These are phyloP conservation scores for Chimonanthus salicifolius DNA, from an alignment of 164 flowering plant genomes.

Conservation along the genomic window DNA sequence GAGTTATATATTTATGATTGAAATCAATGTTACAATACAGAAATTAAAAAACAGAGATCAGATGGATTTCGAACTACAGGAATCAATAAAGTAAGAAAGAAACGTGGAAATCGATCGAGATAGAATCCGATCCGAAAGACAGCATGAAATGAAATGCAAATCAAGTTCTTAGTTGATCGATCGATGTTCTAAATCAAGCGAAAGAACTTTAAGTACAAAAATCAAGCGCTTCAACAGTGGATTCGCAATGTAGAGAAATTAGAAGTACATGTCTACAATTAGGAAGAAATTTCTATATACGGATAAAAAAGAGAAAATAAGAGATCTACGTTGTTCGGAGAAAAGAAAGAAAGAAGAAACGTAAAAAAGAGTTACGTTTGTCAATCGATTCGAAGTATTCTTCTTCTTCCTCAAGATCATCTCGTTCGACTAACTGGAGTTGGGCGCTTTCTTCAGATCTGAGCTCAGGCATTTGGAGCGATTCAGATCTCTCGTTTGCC, in stretches of 20 bases:
- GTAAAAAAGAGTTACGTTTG: slow-evolving; percentile 40
- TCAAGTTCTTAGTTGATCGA: neutral
- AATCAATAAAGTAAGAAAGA: too few species aligned
- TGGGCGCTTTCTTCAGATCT: slow-evolving; percentile 77
- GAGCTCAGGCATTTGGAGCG: slow-evolving; percentile 11
- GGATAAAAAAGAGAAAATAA: neutral
- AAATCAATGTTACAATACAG: too few species aligned
- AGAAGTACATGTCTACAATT: neutral
- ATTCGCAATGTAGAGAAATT: neutral
- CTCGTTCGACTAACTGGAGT: slow-evolving; percentile 83
- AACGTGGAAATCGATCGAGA: too few species aligned
- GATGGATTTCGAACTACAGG: too few species aligned
- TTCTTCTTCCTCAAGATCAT: slow-evolving; percentile 86
- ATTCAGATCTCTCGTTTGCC: neutral
- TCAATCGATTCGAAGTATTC: slow-evolving; percentile 89
- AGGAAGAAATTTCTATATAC: neutral
- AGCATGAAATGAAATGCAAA: neutral
- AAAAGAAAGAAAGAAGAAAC: neutral
- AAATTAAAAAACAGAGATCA: too few species aligned
- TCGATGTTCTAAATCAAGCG: neutral
- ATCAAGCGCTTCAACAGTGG: neutral
- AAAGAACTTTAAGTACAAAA: slow-evolving; percentile 1
- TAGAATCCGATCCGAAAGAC: too few species aligned
- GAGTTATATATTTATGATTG: neutral
- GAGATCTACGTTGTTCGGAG: neutral